Conservation (phyloP, 495 filamentous ascomycete genomes). For the Hyaloscypha variabilis region DNA sequence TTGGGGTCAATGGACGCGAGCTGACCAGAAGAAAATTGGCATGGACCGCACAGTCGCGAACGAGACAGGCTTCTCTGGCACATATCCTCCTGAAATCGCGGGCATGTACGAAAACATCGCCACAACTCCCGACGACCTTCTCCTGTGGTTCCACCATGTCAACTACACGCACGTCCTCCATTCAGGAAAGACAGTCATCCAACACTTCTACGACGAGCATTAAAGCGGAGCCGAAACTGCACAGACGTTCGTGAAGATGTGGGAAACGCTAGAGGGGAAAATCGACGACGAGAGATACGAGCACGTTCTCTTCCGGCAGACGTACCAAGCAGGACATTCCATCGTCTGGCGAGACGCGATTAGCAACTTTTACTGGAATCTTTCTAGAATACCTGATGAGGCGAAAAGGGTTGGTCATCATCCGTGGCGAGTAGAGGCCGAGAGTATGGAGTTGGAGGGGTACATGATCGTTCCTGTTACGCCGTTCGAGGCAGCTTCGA, state of each 20-base stretch:
- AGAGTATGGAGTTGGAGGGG: conserved; percentile 58
- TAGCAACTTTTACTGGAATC: conserved; percentile 59
- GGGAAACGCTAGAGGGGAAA: conserved; percentile 55
- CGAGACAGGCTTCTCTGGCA: conserved; percentile 65
- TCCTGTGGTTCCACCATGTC: conserved; percentile 80
- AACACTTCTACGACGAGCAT: conserved; percentile 76
- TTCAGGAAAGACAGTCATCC: conserved; percentile 70
- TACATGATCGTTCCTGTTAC: conserved; percentile 52
- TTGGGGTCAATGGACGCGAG: conserved; percentile 76
- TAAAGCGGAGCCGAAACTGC: conserved; percentile 63
- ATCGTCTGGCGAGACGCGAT: conserved; percentile 72
- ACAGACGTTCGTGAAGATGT: conserved; percentile 56
- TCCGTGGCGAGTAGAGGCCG: conserved; percentile 66
- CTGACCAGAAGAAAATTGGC: conserved; percentile 58
- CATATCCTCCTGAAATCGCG: conserved; percentile 65
- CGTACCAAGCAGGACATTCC: conserved; percentile 69
- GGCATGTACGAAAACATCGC: conserved; percentile 58
- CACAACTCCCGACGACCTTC: conserved; percentile 68
- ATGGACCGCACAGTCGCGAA: conserved; percentile 73
- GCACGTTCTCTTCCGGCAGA: conserved; percentile 55
- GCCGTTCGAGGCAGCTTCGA: conserved; percentile 60
- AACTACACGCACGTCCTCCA: conserved; percentile 66
- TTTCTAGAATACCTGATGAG: conserved; percentile 61
- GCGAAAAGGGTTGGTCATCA: conserved; percentile 57
- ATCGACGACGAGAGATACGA: conserved; percentile 66